Evolutionary conservation across 305 asterid species (phyloP), one percentile per base, ranked within the genome.

Genomic region (Salvia sclarea): DNA sequence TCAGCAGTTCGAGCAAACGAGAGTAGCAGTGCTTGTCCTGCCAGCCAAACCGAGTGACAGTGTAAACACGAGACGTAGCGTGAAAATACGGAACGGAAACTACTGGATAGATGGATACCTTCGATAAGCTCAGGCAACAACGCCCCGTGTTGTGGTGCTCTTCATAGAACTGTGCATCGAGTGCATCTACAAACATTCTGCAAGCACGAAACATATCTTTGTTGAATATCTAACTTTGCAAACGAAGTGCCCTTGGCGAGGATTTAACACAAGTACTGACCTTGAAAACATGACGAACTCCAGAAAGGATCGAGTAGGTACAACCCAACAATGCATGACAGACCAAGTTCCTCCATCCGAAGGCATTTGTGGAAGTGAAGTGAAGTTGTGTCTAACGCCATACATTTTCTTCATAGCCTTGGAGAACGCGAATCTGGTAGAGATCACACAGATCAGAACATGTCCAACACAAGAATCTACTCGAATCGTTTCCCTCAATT

Each of bases 261-360:
- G 60, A 60, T 62, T 2, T 13, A 5, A 12, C n/a, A 77, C 40
- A 48, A 49, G 68, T 48, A 55, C 66, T 43, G 66, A 95, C 99
- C 99, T 91, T 55, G 99, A 95, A 70, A 95, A 95, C 99, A 95
- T 88, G 48, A 86, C 91, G 60, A 95, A 89, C 82, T 95, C 99
- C 74, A 89, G 22, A 70, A 95, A 95, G 60, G 98, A 92, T 73
- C 79, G 80, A 52, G 99, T 89, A 0, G 99, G 99, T 75, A 95
- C 74, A 63, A 41, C 92, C 98, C 99, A 95, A 60, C 83, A 84
- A 75, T 95, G 94, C 96, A 82, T 84, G 75, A 86, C 95, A 21
- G 97, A 86, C 98, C 98, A 95, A 38, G 96, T 83, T 76, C 88
- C 96, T 49, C 84, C 90, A 48, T 77, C 83, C 7, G 69, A 69